Conservation (phyloP, 2,329 filamentous ascomycete species). For the Xenosphaeropsis pyriputrescens region DNA sequence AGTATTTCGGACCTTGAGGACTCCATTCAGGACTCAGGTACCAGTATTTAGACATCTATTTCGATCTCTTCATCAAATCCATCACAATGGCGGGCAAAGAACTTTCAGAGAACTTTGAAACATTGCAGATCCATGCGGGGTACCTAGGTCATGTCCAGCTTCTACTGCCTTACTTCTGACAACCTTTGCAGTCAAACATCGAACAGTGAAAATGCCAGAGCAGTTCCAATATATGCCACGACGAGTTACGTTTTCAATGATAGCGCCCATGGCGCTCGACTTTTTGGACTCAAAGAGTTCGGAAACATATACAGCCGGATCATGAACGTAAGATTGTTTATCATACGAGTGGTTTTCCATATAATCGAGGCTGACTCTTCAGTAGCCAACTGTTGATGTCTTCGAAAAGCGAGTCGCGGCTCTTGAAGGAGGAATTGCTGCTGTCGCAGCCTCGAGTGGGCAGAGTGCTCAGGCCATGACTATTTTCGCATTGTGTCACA, state of each 20-base stretch:
- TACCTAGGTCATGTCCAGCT: no score
- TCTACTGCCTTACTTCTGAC: constrained; percentile 24
- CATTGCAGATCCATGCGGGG: constrained; percentile 72
- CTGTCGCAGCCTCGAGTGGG: constrained; percentile 72
- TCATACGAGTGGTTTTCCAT: no score
- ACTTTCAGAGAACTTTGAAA: constrained; percentile 57
- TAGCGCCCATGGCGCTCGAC: constrained; percentile 83
- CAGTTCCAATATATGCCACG: constrained; percentile 91
- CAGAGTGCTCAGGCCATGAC: constrained; percentile 89
- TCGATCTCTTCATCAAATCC: background rate
- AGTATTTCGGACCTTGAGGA: no score
- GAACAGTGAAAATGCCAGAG: constrained; percentile 71
- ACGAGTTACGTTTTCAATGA: constrained; percentile 94
- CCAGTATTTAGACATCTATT: no score
- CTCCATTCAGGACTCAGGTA: no score
- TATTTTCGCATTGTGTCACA: constrained; percentile 67
- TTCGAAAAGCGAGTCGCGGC: constrained; percentile 96
- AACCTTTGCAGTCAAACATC: no score
- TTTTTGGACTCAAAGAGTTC: constrained; percentile 93
- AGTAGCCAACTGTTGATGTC: constrained; percentile 69
- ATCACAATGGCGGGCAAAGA: constrained; percentile 18
- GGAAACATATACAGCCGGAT: constrained; percentile 98
- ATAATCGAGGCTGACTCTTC: no score
- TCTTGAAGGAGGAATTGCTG: constrained; percentile 80
- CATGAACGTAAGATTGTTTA: constrained; percentile 62